phyloP scores from a whole-genome alignment of 257 asterid genomes.

The Solanum dulcamara region DNA sequence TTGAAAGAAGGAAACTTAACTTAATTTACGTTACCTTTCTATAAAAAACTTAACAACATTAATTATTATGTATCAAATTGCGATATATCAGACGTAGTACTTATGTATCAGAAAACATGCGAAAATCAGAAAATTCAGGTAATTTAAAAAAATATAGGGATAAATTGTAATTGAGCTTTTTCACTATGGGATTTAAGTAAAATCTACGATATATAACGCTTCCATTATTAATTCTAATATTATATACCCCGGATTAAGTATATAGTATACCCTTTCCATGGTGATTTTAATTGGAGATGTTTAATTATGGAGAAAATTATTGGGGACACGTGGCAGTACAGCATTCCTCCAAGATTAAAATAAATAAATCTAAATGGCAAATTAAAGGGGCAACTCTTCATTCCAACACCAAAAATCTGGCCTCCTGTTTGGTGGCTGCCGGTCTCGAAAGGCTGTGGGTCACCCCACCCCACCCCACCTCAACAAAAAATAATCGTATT shows the following conservation, averaged over 20 bases:
- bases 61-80: too few relatives aligned
- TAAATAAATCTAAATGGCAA: not conserved
- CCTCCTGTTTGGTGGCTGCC: conserved; percentile 38
- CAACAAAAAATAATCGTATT: too few relatives aligned
- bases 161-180: too few relatives aligned
- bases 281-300: not conserved
- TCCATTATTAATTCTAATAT: not conserved
- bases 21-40: too few relatives aligned
- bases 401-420: conserved; percentile 21
- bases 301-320: not conserved
- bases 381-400: not conserved
- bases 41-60: too few relatives aligned
- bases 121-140: too few relatives aligned
- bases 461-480: not conserved
- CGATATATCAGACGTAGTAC: too few relatives aligned
- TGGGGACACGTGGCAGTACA: not conserved
- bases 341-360: not conserved
- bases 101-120: too few relatives aligned
- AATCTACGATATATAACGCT: too few relatives aligned
- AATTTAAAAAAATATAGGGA: too few relatives aligned
- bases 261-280: not conserved
- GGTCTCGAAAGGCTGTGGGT: conserved; percentile 12
- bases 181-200: too few relatives aligned
- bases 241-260: not conserved
- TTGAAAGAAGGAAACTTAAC: too few relatives aligned